phyloP scores from a whole-genome alignment of 75 land plant species.

The Cupressus sempervirens region DNA sequence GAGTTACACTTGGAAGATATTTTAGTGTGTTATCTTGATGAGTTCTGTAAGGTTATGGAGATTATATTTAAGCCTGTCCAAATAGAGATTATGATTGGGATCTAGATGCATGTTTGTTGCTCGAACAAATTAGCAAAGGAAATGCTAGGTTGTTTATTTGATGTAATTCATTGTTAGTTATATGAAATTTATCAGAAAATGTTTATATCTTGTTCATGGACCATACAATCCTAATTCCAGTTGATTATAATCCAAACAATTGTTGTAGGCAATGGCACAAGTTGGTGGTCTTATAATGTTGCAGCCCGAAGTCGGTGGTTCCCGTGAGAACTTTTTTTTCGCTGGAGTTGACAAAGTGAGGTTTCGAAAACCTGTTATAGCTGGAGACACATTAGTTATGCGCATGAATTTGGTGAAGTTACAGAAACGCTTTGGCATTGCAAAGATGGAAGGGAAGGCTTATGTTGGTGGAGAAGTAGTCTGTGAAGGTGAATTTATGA shows the following conservation, averaged over 20 bases:
- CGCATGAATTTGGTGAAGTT: conserved; percentile 84
- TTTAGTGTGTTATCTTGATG: neutral
- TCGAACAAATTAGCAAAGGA: neutral
- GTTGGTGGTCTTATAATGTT: conserved; percentile 95
- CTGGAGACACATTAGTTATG: conserved; percentile 97
- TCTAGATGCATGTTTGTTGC: neutral
- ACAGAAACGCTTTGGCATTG: conserved; percentile 81
- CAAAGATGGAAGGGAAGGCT: conserved; percentile 98
- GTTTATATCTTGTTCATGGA: conserved; percentile 8
- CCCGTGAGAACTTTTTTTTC: conserved; percentile 89
- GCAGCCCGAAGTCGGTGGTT: conserved; percentile 97
- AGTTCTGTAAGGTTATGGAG: neutral
- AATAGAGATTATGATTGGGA: neutral
- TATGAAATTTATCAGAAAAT: neutral
- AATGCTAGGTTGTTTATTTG: neutral
- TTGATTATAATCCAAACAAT: neutral
- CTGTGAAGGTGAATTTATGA: conserved; percentile 94
- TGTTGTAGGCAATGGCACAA: conserved; percentile 91
- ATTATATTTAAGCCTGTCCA: neutral
- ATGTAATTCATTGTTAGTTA: neutral
- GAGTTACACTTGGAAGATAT: neutral
- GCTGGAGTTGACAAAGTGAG: conserved; percentile 98
- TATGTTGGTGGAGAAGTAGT: conserved; percentile 95
- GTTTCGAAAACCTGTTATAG: conserved; percentile 93
- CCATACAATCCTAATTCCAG: neutral